Base-by-base conservation (phyloP, 176 grass and related monocot genomes). In the Musa itinerans region DNA sequence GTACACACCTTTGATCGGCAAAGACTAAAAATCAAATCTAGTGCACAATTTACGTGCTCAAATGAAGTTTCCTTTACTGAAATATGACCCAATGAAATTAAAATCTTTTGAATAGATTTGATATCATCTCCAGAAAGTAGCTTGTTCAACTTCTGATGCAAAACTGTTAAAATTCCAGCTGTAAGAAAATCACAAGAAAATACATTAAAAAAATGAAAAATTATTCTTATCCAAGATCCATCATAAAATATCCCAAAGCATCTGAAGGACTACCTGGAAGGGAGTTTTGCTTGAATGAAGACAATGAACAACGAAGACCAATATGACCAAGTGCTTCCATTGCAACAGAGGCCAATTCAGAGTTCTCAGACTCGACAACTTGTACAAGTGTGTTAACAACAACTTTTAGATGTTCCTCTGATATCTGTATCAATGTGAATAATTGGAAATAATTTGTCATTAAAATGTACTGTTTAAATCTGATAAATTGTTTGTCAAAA, bases 291-390 rank as follows among this genome's bases (percentile, higher is more conserved):
- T 67, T 73, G 69, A 89, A 77, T 19, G 74, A 59, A 83, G 93
- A 83, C 75, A 97, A 81, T 72, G 73, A 19, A 73, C 74, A 85
- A 62, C 85, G 81, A 54, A 92, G 83, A 61, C 85, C 87, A 80
- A 97, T 93, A 87, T 90, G 93, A 54, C 93, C 93, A 85, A 96
- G 86, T 78, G 93, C 89, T 88, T 90, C 87, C 93, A 97, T 97
- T 75, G 82, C 87, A 72, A 75, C 72, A 19, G 93, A 86, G 26
- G 85, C 89, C 84, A 96, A 80, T 72, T 83, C 24, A 7, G 81
- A 73, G 67, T 85, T 85, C 82, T 96, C 93, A 54, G 85, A 92
- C 66, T 85, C 77, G 22, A 92, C 87, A 62, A 88, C 81, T 68
- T 90, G 86, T 68, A 96, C 81, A 81, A 96, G 89, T 81, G 73